Conservation (phyloP, 2,329 filamentous ascomycete genomes). For the Shiraia sp. region DNA sequence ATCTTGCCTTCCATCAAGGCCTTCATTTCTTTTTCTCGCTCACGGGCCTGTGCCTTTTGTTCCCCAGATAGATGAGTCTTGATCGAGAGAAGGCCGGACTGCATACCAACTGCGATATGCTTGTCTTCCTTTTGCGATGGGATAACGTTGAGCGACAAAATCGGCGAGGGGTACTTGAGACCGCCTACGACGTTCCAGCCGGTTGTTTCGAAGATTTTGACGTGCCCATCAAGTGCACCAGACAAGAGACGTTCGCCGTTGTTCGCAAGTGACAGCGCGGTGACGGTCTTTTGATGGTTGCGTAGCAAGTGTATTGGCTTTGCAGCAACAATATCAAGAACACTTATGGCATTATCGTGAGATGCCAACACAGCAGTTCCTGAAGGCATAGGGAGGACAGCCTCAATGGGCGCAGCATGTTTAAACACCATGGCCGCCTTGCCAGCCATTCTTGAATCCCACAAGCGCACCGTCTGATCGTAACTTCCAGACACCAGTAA, state of each 20-base stretch:
- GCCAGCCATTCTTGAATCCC: slow-evolving; percentile 78
- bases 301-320: slow-evolving; percentile 83
- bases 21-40: slow-evolving; percentile 83
- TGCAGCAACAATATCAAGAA: slow-evolving; percentile 89
- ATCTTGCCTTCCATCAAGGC: slow-evolving; percentile 77
- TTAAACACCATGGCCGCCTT: slow-evolving; percentile 86
- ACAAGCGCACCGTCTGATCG: slow-evolving; percentile 88
- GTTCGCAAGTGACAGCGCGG: slow-evolving; percentile 79
- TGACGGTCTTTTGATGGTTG: slow-evolving; percentile 98
- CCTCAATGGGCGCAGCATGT: slow-evolving; percentile 85
- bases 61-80: slow-evolving; percentile 84
- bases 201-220: slow-evolving; percentile 94
- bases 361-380: slow-evolving; percentile 86
- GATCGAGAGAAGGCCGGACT: slow-evolving; percentile 87
- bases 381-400: slow-evolving; percentile 82
- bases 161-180: slow-evolving; percentile 88
- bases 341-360: slow-evolving; percentile 82
- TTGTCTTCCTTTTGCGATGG: slow-evolving; percentile 75
- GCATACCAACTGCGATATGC: slow-evolving; percentile 93
- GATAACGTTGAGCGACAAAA: slow-evolving; percentile 81
- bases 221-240: slow-evolving; percentile 89
- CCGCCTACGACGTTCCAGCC: slow-evolving; percentile 97
- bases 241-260: slow-evolving; percentile 80
- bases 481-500: slow-evolving; percentile 90
- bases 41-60: slow-evolving; percentile 74